Percentiles rank a stretch among this genome's conserved stretches.
These are phyloP conservation scores for Quercus robur DNA, from an alignment of 306 rosid genomes.

Conservation along the genomic window DNA sequence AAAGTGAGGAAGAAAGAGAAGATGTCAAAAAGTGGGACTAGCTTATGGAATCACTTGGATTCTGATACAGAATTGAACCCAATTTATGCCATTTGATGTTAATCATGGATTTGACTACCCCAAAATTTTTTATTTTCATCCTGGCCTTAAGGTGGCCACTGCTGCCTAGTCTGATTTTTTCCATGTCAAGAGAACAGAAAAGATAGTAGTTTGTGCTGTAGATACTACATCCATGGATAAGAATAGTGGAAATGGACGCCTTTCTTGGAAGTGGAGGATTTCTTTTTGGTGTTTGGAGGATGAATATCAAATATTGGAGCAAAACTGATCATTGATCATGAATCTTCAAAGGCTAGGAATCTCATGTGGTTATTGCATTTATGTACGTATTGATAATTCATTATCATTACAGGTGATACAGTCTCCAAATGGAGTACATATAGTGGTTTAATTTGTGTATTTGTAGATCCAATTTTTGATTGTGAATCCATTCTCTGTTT, in stretches of 20 bases:
- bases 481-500: background rate
- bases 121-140: too few relatives aligned
- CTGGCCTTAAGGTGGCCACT: background rate
- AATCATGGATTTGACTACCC: background rate
- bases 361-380: background rate
- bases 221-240: conserved; percentile 14
- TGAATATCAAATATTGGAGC: conserved; percentile 8
- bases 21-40: conserved; percentile 17
- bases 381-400: background rate
- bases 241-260: conserved; percentile 10
- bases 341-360: conserved; percentile 15
- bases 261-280: conserved; percentile 19
- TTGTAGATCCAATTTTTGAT: background rate
- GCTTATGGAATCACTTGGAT: conserved; percentile 31
- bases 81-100: conserved; percentile 61
- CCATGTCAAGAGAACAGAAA: conserved; percentile 8
- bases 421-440: conserved; percentile 5
- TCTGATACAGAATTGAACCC: conserved; percentile 68
- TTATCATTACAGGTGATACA: background rate
- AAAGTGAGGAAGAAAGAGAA: conserved; percentile 61
- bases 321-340: conserved; percentile 12
- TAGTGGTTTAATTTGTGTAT: background rate
- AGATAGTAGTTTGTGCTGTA: conserved; percentile 4
- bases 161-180: conserved; percentile 8
- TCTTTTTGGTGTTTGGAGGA: conserved; percentile 12